Evolutionary conservation across 1,284 basidiomycete genomes (phyloP), one percentile per base, ranked within the genome.

Genomic region (Malassezia japonica): DNA sequence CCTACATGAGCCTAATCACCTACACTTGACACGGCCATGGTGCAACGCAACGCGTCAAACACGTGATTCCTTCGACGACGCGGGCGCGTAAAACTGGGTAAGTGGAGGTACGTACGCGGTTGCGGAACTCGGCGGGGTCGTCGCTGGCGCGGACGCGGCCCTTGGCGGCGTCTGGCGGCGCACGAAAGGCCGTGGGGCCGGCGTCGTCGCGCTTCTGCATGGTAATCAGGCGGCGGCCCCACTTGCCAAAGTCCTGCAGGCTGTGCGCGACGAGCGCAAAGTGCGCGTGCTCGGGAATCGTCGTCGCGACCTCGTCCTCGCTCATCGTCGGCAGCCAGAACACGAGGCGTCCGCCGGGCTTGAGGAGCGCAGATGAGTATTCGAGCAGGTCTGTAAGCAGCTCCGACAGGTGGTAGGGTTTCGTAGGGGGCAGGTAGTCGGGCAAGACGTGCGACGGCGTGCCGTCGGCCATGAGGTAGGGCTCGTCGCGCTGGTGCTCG

Each of bases 201-300:
- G 33, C 24, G 20, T 55, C 41, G n/a, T 56, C 49, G 27, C 48
- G 44, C 56, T 66, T 67, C 47, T 67, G 59, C 48, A 68, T 49
- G 5, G 65, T 68, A 39, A 67, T 68, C 12, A 72, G 52, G 56
- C 66, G 62, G 55, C 92, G 78, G 2, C 89, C 89, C 92, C 92
- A 99, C 32, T 84, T 85, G 12, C 90, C 91, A 72, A 95, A 99
- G 69, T 87, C 84, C 74, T 99, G 92, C 60, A 90, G 75, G 36
- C 86, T 90, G 29, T 86, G 83, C 0, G 82, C 78, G 25, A 80
- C 73, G 0, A 80, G 80, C 2, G 94, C 77, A 67, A 95, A 47
- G 37, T 50, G 41, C 6, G 23, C 20, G 15, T 56, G 43, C 20
- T 10, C 25, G 40, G 37, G 61, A 47, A 29, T 55, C 50, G 44